Percentiles rank a stretch among this genome's conserved stretches.
Evolutionary conservation across 306 rosid genomes (phyloP).

Genomic region (Mimosa pudica): DNA sequence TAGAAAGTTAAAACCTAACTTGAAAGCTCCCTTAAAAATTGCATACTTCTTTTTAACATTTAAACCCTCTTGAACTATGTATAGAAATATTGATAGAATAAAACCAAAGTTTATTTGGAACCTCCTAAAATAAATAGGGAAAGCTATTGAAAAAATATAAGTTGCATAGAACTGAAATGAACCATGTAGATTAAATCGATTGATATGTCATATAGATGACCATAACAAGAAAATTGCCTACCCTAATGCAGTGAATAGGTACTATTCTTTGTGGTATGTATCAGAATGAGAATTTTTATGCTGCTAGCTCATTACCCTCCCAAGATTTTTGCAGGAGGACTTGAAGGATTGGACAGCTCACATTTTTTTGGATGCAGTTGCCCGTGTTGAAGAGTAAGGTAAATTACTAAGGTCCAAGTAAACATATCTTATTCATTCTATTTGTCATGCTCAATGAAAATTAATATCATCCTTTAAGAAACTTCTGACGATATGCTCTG

Average conservation of each 20-base stretch:
- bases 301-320: slow-evolving; percentile 14
- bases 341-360: slow-evolving; percentile 66
- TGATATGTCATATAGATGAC: no score
- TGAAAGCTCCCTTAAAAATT: no score
- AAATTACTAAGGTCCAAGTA: slow-evolving; percentile 30
- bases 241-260: neutral
- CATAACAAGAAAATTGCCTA: no score
- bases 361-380: slow-evolving; percentile 53
- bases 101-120: no score
- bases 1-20: no score
- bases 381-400: slow-evolving; percentile 52
- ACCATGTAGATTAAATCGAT: no score
- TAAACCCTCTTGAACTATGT: no score
- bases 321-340: slow-evolving; percentile 42
- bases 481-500: slow-evolving; percentile 1
- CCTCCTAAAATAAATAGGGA: no score
- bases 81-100: no score
- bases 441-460: neutral
- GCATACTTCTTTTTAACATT: no score
- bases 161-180: no score
- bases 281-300: neutral
- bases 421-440: neutral
- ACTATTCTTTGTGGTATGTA: neutral
- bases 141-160: no score
- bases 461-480: neutral